Conservation (phyloP, 1,284 basidiomycete species). For the Boletus smithii region DNA sequence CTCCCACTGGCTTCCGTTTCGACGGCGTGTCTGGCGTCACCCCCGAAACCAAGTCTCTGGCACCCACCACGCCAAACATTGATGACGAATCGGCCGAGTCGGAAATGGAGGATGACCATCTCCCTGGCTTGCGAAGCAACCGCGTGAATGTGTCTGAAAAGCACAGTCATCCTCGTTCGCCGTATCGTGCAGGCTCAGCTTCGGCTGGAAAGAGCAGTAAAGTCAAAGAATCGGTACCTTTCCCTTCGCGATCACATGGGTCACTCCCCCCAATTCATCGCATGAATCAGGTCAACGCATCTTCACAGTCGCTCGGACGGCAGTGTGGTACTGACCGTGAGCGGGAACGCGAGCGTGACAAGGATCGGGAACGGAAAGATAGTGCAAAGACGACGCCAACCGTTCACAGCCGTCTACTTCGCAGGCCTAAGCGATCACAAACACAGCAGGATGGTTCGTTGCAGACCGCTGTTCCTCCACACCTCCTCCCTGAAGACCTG, state of each 20-base stretch:
- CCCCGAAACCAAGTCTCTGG: conserved; percentile 43
- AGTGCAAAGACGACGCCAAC: conserved; percentile 44
- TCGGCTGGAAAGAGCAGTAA: conserved; percentile 38
- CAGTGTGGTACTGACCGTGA: conserved; percentile 55
- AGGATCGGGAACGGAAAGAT: conserved; percentile 50
- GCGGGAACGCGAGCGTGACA: conserved; percentile 49
- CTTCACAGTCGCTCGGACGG: conserved; percentile 66
- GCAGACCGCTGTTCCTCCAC: conserved; percentile 59
- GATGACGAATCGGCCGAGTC: conserved; percentile 71
- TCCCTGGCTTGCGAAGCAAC: conserved; percentile 44
- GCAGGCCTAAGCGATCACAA: conserved; percentile 66
- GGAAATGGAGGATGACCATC: conserved; percentile 60
- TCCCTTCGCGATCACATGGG: conserved; percentile 75
- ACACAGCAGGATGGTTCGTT: conserved; percentile 46
- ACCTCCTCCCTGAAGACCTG: conserved; percentile 81
- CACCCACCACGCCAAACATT: conserved; percentile 50
- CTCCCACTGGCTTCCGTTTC: conserved; percentile 58
- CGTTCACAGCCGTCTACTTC: conserved; percentile 49
- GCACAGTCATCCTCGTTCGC: conserved; percentile 70
- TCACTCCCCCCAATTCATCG: conserved; percentile 69
- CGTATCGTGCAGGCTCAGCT: conserved; percentile 58
- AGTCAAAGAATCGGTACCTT: conserved; percentile 51
- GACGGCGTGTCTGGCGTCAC: conserved; percentile 41
- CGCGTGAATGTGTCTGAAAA: conserved; percentile 44
- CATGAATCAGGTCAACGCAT: conserved; percentile 48